Percentiles rank a stretch among this genome's conserved stretches.
These are phyloP conservation scores for Umbilicus rupestris DNA, from an alignment of 164 flowering plant species.

Conservation along the genomic window DNA sequence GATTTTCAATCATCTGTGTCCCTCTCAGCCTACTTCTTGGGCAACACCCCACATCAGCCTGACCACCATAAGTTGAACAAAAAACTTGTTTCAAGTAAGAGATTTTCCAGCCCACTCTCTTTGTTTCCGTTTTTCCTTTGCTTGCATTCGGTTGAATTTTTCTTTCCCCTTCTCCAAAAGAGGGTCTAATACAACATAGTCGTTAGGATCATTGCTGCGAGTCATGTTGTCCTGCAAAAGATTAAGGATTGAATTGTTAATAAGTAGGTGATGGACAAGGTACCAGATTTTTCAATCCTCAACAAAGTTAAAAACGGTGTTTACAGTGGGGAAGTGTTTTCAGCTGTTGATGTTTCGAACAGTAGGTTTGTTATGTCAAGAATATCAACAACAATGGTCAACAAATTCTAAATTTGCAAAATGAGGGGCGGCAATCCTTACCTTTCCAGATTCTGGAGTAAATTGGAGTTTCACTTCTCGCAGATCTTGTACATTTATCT, in stretches of 20 bases:
- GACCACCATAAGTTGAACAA: not conserved
- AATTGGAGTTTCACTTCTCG: conserved; percentile 33
- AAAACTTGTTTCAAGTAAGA: conserved; percentile 37
- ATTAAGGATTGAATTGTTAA: not conserved
- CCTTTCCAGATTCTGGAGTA: conserved; percentile 54
- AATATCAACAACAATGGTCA: too few species aligned
- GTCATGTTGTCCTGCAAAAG: conserved; percentile 66
- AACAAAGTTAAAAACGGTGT: not conserved
- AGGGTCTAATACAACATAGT: conserved; percentile 80
- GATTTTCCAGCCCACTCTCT: conserved; percentile 97
- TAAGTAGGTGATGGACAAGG: not conserved
- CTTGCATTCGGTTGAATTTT: conserved; percentile 89
- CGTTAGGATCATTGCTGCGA: conserved; percentile 64
- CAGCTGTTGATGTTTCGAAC: not conserved
- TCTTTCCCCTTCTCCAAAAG: conserved; percentile 94
- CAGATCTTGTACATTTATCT: conserved; percentile 21
- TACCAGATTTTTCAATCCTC: not conserved
- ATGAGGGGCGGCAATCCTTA: conserved; percentile 13
- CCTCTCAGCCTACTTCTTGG: not conserved
- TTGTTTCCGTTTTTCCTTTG: conserved; percentile 74
- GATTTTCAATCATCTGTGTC: not conserved
- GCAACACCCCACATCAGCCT: not conserved
- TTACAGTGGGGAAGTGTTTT: not conserved
- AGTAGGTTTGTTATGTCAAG: not conserved
- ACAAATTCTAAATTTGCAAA: not conserved